phyloP scores from a whole-genome alignment of 2,329 filamentous ascomycete genomes.

The Aspergillus tubingensis region DNA sequence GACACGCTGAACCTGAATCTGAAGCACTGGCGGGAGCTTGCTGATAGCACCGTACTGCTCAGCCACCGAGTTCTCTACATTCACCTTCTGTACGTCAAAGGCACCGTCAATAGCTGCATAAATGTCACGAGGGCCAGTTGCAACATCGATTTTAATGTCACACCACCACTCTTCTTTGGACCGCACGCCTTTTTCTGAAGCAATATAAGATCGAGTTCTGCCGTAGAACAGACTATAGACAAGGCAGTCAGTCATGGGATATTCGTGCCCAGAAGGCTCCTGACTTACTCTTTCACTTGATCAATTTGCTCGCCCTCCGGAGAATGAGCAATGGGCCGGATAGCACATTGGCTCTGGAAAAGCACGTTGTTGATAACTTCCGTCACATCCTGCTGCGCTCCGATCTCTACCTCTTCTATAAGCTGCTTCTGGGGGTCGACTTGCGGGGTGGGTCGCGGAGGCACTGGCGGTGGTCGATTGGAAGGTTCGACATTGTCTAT shows the following conservation, averaged over 20 bases:
- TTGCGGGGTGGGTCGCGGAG: slow-evolving; percentile 51
- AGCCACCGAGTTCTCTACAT: slow-evolving; percentile 62
- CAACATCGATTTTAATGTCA: slow-evolving; percentile 64
- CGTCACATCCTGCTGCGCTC: slow-evolving; percentile 88
- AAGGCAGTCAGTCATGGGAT: background rate
- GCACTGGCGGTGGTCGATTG: slow-evolving; percentile 59
- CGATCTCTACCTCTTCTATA: slow-evolving; percentile 57
- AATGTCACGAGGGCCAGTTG: slow-evolving; percentile 63
- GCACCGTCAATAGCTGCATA: slow-evolving; percentile 83
- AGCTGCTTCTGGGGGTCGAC: slow-evolving; percentile 37
- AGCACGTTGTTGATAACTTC: slow-evolving; percentile 94
- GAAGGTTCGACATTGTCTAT: slow-evolving; percentile 37
- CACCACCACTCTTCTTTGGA: slow-evolving; percentile 61
- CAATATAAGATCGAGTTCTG: slow-evolving; percentile 47
- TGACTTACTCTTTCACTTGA: slow-evolving; percentile 64
- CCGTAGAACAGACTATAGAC: slow-evolving; percentile 52
- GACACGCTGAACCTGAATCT: slow-evolving; percentile 84
- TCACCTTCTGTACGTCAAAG: slow-evolving; percentile 77
- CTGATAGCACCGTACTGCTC: slow-evolving; percentile 71
- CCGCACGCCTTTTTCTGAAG: slow-evolving; percentile 49
- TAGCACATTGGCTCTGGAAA: slow-evolving; percentile 85
- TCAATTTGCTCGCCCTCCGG: slow-evolving; percentile 77
- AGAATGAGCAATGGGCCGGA: slow-evolving; percentile 68
- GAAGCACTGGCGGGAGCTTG: slow-evolving; percentile 78
- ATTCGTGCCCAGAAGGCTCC: background rate